These are phyloP conservation scores for Aschersonia sp. DNA, from an alignment of 2,329 filamentous ascomycete genomes.

Conservation along the genomic window DNA sequence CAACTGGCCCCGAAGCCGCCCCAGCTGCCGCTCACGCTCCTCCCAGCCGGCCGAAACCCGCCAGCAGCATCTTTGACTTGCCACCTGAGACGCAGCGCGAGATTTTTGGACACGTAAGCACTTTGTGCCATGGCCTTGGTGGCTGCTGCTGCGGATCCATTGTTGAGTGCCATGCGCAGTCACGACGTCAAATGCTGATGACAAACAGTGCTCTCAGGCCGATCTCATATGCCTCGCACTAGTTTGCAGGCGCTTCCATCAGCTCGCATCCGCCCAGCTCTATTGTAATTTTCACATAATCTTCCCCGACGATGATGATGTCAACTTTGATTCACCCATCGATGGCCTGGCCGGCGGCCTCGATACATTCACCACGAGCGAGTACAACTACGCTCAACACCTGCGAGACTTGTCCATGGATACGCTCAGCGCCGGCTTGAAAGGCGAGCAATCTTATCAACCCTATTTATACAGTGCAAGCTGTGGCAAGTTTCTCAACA, in stretches of 20 bases:
- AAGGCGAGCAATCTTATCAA: constrained; percentile 38
- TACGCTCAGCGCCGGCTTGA: constrained; percentile 34
- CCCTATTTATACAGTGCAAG: constrained; percentile 38
- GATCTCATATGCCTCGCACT: constrained; percentile 44
- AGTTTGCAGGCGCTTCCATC: constrained; percentile 41
- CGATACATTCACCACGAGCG: constrained; percentile 47
- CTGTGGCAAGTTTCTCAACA: constrained; percentile 51
- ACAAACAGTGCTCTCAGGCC: constrained; percentile 30
- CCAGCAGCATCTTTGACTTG: constrained; percentile 23
- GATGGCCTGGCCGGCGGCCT: constrained; percentile 43
- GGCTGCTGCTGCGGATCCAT: background rate
- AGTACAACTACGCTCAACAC: constrained; percentile 47
- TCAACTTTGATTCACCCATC: constrained; percentile 34
- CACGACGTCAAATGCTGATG: background rate
- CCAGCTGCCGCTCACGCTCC: too few species aligned
- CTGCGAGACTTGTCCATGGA: constrained; percentile 42
- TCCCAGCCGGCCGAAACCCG: constrained; percentile 3
- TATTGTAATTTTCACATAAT: constrained; percentile 47
- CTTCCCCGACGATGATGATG: constrained; percentile 45
- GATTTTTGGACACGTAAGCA: constrained; percentile 30
- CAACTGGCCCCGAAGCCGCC: too few species aligned
- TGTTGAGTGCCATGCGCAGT: background rate
- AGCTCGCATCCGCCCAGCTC: constrained; percentile 41
- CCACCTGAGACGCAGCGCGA: constrained; percentile 33
- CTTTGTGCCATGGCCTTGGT: background rate